Percentiles rank a stretch among this genome's conserved stretches.
These are phyloP conservation scores for Fusarium tanahbumbuense DNA, from an alignment of 2,329 filamentous ascomycete genomes.

Conservation along the genomic window DNA sequence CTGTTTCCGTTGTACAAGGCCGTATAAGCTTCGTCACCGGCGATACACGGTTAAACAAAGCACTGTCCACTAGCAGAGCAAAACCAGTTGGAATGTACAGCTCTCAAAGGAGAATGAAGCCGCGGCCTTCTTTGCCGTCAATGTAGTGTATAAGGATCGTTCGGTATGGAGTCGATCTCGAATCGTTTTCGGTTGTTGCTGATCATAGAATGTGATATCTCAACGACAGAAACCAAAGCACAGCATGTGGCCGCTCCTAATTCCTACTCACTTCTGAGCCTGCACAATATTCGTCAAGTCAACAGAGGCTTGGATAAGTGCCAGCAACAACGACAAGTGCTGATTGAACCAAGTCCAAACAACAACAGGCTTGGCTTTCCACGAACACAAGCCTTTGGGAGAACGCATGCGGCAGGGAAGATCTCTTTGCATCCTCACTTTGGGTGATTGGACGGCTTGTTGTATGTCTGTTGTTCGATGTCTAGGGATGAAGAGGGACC, in stretches of 20 bases:
- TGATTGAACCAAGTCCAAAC: background rate
- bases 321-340: background rate
- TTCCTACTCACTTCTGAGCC: background rate
- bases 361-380: background rate
- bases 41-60: background rate
- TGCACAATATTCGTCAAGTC: background rate
- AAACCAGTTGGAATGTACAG: background rate
- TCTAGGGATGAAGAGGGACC: background rate
- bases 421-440: background rate
- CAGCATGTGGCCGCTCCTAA: background rate
- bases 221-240: background rate
- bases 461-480: background rate
- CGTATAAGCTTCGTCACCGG: background rate
- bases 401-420: background rate
- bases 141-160: constrained; percentile 6
- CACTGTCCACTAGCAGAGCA: background rate
- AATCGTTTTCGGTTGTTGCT: background rate
- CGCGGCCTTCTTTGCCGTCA: background rate
- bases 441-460: background rate
- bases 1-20: no score
- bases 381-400: background rate
- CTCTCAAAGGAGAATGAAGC: background rate
- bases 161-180: background rate
- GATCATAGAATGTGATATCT: background rate
- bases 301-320: background rate